Evolutionary conservation across 2,329 filamentous ascomycete species (phyloP).

Genomic region (Gliomastix tumulicola): DNA sequence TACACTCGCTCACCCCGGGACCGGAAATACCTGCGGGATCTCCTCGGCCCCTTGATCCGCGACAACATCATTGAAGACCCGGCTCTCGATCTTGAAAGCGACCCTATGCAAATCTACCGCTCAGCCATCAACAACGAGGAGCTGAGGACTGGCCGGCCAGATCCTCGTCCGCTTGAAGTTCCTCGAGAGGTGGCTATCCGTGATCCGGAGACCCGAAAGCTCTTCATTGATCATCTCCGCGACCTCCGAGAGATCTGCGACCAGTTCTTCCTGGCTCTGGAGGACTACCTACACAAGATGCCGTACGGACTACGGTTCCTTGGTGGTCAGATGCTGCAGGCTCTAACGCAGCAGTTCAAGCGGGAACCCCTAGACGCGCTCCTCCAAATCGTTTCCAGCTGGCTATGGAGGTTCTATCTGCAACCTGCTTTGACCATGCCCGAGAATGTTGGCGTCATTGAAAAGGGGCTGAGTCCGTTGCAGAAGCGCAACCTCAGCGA

Average conservation of each 20-base stretch:
- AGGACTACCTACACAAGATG: slow-evolving; percentile 80
- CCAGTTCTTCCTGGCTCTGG: slow-evolving; percentile 75
- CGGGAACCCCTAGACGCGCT: slow-evolving; percentile 71
- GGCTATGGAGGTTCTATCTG: slow-evolving; percentile 92
- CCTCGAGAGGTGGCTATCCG: slow-evolving; percentile 91
- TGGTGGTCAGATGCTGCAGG: slow-evolving; percentile 77
- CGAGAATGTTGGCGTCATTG: slow-evolving; percentile 87
- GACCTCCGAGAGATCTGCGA: slow-evolving; percentile 93
- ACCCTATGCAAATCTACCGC: slow-evolving; percentile 94
- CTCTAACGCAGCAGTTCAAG: slow-evolving; percentile 69
- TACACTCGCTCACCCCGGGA: slow-evolving; percentile 90
- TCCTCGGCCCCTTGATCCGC: slow-evolving; percentile 77
- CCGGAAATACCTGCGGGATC: slow-evolving; percentile 82
- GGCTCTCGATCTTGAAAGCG: slow-evolving; percentile 86
- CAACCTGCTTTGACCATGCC: slow-evolving; percentile 84
- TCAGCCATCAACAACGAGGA: slow-evolving; percentile 97
- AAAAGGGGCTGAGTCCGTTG: slow-evolving; percentile 79
- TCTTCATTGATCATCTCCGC: slow-evolving; percentile 91
- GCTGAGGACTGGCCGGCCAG: slow-evolving; percentile 80
- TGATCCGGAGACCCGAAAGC: slow-evolving; percentile 82
- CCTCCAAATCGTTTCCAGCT: slow-evolving; percentile 78
- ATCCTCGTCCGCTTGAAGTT: slow-evolving; percentile 74
- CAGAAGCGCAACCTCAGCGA: slow-evolving; percentile 90
- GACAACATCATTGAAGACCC: slow-evolving; percentile 92
- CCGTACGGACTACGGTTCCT: slow-evolving; percentile 90